Evolutionary conservation across 345 rosid genomes (phyloP).

Genomic region (Lagerstroemia speciosa): DNA sequence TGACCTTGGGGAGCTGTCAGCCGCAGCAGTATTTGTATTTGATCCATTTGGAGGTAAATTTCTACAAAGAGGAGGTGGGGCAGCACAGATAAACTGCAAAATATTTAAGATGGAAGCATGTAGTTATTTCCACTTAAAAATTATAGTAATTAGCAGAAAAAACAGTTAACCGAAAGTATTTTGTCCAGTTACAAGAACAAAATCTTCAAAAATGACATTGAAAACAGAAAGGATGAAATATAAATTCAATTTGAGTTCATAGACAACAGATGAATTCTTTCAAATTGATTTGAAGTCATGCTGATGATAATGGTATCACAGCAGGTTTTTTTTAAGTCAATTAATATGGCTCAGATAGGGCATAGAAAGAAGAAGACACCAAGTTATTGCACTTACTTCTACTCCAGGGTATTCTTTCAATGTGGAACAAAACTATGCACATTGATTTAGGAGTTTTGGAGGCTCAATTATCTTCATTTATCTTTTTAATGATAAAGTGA

Average conservation of each 20-base stretch:
- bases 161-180: not conserved
- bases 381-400: not conserved
- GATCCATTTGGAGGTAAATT: conserved; percentile 67
- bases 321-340: not conserved
- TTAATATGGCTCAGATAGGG: no score
- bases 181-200: not conserved
- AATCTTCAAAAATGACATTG: not conserved
- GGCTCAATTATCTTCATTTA: not conserved
- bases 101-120: conserved; percentile 4
- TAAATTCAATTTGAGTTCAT: not conserved
- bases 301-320: not conserved
- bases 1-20: conserved; percentile 66
- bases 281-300: not conserved
- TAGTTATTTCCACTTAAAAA: not conserved
- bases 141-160: not conserved
- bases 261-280: not conserved
- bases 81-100: conserved; percentile 70
- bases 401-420: not conserved
- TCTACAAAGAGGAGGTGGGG: conserved; percentile 91
- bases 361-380: no score
- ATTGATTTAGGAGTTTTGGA: not conserved
- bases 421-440: not conserved
- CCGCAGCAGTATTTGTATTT: conserved; percentile 30
- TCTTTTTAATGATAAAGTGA: not conserved
- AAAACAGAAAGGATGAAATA: no score